phyloP scores from a whole-genome alignment of 164 flowering plant species.

The Saururus chinensis region DNA sequence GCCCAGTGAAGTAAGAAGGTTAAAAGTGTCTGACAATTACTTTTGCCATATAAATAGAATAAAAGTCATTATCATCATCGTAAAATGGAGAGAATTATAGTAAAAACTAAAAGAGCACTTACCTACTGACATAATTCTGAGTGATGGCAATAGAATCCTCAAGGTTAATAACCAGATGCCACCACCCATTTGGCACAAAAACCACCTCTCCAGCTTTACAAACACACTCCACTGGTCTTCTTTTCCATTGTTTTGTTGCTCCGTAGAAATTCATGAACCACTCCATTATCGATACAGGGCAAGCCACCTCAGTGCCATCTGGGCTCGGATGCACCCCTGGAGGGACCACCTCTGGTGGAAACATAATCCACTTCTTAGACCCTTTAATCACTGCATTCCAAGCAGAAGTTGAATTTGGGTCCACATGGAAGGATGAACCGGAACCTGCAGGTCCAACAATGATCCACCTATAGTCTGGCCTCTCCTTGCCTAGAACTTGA shows the following conservation, averaged over 20 bases:
- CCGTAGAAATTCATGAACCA: slow-evolving; percentile 98
- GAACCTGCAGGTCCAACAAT: slow-evolving; percentile 90
- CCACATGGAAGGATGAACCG: slow-evolving; percentile 86
- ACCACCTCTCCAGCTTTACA: slow-evolving; percentile 93
- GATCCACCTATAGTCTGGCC: slow-evolving; percentile 94
- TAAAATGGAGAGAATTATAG: not conserved
- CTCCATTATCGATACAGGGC: slow-evolving; percentile 90
- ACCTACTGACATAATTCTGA: slow-evolving; percentile 96
- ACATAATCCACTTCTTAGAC: slow-evolving; percentile 92
- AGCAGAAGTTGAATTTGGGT: slow-evolving; percentile 98
- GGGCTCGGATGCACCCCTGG: slow-evolving; percentile 98
- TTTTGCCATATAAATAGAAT: not conserved
- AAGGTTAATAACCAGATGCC: slow-evolving; percentile 98
- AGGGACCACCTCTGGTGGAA: slow-evolving; percentile 88
- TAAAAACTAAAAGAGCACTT: slow-evolving; percentile 4
- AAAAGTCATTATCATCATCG: not conserved
- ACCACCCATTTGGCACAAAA: slow-evolving; percentile 98
- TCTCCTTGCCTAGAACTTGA: slow-evolving; percentile 70
- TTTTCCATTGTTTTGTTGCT: slow-evolving; percentile 63
- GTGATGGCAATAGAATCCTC: slow-evolving; percentile 97
- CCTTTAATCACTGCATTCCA: slow-evolving; percentile 97
- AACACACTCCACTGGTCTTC: slow-evolving; percentile 79
- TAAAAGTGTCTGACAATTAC: no score
- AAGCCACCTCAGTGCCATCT: slow-evolving; percentile 96
- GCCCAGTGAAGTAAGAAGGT: no score